Conservation (phyloP, 805 yeast genomes). For the Debaryomyces maramus region DNA sequence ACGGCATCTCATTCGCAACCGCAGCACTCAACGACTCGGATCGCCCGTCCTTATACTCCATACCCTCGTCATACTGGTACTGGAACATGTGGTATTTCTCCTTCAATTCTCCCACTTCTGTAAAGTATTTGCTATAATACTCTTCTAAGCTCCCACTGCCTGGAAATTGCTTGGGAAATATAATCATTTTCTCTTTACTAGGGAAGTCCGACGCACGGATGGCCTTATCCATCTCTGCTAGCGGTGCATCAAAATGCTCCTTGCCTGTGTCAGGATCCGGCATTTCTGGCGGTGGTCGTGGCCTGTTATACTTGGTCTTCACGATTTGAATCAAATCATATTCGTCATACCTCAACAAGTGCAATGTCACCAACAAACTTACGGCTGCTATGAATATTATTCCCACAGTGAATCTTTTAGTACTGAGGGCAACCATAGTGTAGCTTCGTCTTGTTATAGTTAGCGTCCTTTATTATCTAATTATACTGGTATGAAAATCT, state of each 20-base stretch:
- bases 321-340: background rate
- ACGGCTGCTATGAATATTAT: background rate
- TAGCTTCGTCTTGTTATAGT: too few species aligned
- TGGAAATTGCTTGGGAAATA: slow-evolving; percentile 7
- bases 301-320: background rate
- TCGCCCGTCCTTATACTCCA: background rate
- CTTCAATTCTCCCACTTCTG: background rate
- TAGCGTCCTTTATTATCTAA: too few species aligned
- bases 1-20: background rate
- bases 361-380: background rate
- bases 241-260: background rate
- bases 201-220: background rate
- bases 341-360: background rate
- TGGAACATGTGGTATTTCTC: background rate
- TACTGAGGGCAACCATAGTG: too few species aligned
- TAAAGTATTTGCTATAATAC: background rate
- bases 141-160: background rate
- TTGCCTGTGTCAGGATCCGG: background rate
- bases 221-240: background rate
- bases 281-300: background rate
- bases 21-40: background rate
- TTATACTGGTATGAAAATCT: too few species aligned
- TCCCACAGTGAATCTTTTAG: background rate
- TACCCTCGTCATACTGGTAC: background rate
- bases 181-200: background rate